Conservation (phyloP, 768 basidiomycete genomes). For the Collybia nuda region DNA sequence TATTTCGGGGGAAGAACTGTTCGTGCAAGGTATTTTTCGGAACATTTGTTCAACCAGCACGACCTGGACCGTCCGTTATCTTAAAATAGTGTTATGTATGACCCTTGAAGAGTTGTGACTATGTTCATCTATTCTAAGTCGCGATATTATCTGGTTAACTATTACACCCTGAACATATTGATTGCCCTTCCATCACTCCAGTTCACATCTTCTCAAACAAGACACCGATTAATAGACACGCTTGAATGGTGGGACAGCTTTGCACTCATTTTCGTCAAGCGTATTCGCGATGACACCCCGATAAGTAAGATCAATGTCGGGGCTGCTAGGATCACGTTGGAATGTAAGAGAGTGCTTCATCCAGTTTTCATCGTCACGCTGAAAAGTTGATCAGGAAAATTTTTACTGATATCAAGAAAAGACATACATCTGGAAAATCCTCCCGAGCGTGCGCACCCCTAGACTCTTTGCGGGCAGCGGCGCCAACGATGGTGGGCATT, state of each 20-base stretch:
- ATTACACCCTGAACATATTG: constrained; percentile 3
- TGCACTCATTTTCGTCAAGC: constrained; percentile 96
- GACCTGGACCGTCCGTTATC: constrained; percentile 49
- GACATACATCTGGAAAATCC: constrained; percentile 87
- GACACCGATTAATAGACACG: constrained; percentile 70
- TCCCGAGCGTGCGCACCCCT: constrained; percentile 99
- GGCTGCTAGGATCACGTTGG: constrained; percentile 73
- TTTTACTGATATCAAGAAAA: neutral
- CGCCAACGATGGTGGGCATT: constrained; percentile 91
- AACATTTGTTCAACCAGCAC: constrained; percentile 48
- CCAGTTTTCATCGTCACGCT: constrained; percentile 93
- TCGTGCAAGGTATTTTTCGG: constrained; percentile 79
- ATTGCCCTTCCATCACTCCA: constrained; percentile 3
- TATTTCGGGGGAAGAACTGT: constrained; percentile 89
- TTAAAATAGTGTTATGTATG: constrained; percentile 8
- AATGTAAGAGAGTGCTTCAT: constrained; percentile 97
- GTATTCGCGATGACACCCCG: constrained; percentile 83
- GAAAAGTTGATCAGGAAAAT: neutral
- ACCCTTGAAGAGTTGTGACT: neutral
- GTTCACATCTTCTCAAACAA: no score
- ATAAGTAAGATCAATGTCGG: constrained; percentile 88
- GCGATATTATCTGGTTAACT: constrained; percentile 8
- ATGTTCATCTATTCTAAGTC: neutral
- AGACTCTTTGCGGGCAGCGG: constrained; percentile 93
- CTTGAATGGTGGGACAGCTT: constrained; percentile 96